Evolutionary conservation across 1,284 basidiomycete species (phyloP), one percentile per base, ranked within the genome.

Genomic region (Neotropicomus parvogracilis): DNA sequence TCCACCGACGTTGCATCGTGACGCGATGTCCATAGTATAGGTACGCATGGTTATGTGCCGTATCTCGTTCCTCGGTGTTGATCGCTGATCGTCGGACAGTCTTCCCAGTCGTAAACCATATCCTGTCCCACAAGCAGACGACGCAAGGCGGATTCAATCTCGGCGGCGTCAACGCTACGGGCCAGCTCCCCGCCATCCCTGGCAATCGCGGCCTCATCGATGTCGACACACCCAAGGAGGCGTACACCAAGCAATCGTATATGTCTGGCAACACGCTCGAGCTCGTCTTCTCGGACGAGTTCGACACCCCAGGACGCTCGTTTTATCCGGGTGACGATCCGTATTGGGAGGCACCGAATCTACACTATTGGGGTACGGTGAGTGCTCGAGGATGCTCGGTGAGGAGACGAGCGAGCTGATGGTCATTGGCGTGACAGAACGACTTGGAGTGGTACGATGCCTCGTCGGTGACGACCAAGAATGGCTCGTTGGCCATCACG

Each of bases 161-260:
- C 11, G 78, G 78, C 7, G 79, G 79, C 6, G 75, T 72, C 57
- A 80, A 80, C 41, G 65, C 69, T 2, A 72, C 72, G 0, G 75
- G 76, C 12, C 72, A 91, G 72, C 73, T 91, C 19, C 80, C 88
- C 16, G 68, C 67, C 20, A 81, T 93, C 38, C 49, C 65, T 3
- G 81, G 85, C 3, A 80, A 80, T 59, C 83, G 80, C 59, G 81
- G 80, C 4, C 70, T 92, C 46, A 84, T 95, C 54, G 92, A 95
- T 66, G 47, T 72, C 6, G 82, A 89, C 48, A 95, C 92, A 0
- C 90, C 90, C 2, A 49, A 71, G 17, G 72, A 75, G 3, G 80
- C 70, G 1, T 79, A 80, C 58, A 81, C 79, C 1, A 83, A 81
- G 45, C 62, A 66, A 4, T 85, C 86, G 43, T 82, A 74, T 58